Percentiles rank a stretch among this genome's conserved stretches.
These are phyloP conservation scores for Calonectria multiphialidica DNA, from an alignment of 2,329 filamentous ascomycete species.

Conservation along the genomic window DNA sequence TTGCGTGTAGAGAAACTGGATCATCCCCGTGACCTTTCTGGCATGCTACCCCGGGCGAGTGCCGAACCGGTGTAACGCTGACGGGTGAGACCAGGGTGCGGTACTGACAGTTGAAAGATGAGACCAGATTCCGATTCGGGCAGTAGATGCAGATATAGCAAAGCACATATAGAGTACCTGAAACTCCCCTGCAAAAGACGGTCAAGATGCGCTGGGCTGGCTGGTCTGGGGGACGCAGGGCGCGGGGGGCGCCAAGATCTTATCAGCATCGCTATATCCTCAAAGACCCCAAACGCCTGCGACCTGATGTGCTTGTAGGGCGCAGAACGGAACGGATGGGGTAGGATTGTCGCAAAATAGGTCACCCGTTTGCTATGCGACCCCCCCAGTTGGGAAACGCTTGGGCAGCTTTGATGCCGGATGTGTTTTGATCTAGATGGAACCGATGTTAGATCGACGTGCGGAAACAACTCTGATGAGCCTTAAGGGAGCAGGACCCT, in stretches of 20 bases:
- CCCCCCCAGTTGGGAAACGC: slow-evolving; percentile 17
- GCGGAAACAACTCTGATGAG: slow-evolving; percentile 19
- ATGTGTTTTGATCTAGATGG: slow-evolving; percentile 12
- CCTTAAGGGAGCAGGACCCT: slow-evolving; percentile 7
- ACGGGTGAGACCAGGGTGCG: slow-evolving; percentile 8
- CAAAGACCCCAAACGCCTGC: not conserved
- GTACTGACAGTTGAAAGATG: not conserved
- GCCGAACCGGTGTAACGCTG: slow-evolving; percentile 17
- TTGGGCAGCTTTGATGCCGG: slow-evolving; percentile 5
- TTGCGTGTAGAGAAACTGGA: slow-evolving; percentile 14
- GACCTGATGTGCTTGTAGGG: not conserved
- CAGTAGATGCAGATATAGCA: slow-evolving; percentile 1
- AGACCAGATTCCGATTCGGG: not conserved
- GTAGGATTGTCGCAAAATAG: not conserved
- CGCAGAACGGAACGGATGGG: not conserved
- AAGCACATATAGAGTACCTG: slow-evolving; percentile 9
- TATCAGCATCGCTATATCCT: slow-evolving; percentile 2
- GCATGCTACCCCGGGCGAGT: slow-evolving; percentile 5
- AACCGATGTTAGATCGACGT: slow-evolving; percentile 21
- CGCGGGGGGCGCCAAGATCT: slow-evolving; percentile 15
- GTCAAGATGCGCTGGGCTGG: slow-evolving; percentile 5
- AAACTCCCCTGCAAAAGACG: slow-evolving; percentile 10
- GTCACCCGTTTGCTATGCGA: slow-evolving; percentile 5
- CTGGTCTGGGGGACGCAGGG: not conserved
- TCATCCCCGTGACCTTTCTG: slow-evolving; percentile 4